Conservation (phyloP, 768 basidiomycete species). For the Lactarius trivialis region DNA sequence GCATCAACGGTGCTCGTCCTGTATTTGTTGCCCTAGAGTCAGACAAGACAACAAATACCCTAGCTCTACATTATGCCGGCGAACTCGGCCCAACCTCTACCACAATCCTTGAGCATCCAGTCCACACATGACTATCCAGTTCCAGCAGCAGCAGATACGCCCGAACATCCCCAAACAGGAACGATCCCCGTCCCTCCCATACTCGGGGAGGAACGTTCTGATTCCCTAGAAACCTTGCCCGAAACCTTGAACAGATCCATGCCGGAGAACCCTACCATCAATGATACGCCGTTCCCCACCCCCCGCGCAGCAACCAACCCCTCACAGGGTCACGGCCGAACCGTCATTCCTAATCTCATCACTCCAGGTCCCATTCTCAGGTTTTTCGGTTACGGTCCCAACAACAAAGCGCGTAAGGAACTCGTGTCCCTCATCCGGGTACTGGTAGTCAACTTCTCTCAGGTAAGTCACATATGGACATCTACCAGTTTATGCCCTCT, state of each 20-base stretch:
- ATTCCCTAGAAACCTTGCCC: background rate
- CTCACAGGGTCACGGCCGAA: background rate
- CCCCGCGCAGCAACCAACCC: background rate
- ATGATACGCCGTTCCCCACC: background rate
- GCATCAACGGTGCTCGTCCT: background rate
- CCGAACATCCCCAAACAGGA: conserved; percentile 5
- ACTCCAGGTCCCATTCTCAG: conserved; percentile 26
- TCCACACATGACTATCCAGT: background rate
- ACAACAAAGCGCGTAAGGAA: conserved; percentile 46
- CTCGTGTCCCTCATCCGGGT: conserved; percentile 48
- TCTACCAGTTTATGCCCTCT: conserved; percentile 7
- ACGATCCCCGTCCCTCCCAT: background rate
- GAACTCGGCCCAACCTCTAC: background rate
- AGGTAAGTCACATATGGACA: conserved; percentile 36
- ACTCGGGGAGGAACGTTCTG: background rate
- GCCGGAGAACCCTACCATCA: conserved; percentile 1
- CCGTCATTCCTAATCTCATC: background rate
- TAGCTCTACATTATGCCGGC: conserved; percentile 1
- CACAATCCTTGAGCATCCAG: background rate
- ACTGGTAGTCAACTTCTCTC: conserved; percentile 43
- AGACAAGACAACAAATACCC: background rate
- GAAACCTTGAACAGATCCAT: conserved; percentile 8
- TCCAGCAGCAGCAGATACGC: conserved; percentile 1
- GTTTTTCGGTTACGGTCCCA: conserved; percentile 48
- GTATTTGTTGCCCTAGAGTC: background rate